A percentile compares a stretch with the other conserved stretches of the same genome.
These are phyloP conservation scores for Panaeolus cyanescens DNA, from an alignment of 768 basidiomycete species.

Conservation along the genomic window DNA sequence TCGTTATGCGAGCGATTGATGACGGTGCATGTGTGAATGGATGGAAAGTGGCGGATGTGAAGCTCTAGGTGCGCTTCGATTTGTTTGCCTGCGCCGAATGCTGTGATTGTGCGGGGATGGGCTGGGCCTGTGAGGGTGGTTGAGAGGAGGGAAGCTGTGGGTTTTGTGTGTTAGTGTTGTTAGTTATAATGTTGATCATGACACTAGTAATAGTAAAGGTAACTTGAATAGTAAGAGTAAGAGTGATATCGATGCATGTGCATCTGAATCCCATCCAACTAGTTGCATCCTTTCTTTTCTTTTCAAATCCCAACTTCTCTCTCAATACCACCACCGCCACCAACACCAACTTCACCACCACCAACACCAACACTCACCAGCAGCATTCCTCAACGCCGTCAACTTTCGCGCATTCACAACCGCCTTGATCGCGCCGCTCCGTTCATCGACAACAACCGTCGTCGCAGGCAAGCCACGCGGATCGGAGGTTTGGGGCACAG, in stretches of 20 bases:
- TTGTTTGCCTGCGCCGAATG: slow-evolving; percentile 78
- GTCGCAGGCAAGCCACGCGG: slow-evolving; percentile 70
- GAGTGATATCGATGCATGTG: too few species aligned
- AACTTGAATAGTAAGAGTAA: neutral
- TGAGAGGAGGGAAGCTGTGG: slow-evolving; percentile 68
- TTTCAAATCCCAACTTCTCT: too few species aligned
- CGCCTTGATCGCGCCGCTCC: slow-evolving; percentile 67
- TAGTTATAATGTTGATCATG: neutral
- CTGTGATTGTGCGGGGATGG: slow-evolving; percentile 48
- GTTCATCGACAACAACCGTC: slow-evolving; percentile 76
- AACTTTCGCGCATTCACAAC: slow-evolving; percentile 77
- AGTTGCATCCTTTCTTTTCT: too few species aligned
- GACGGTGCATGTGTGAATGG: slow-evolving; percentile 55
- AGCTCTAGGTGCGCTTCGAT: slow-evolving; percentile 65
- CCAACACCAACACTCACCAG: slow-evolving; percentile 54
- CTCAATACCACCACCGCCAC: too few species aligned
- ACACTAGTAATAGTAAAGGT: slow-evolving; percentile 19
- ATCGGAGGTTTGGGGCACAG: slow-evolving; percentile 56
- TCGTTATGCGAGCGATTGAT: slow-evolving; percentile 60
- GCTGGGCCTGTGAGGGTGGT: slow-evolving; percentile 50
- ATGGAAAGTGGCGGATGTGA: slow-evolving; percentile 57
- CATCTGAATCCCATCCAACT: too few species aligned
- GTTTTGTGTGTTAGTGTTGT: too few species aligned
- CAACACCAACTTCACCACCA: too few species aligned
- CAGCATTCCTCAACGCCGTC: slow-evolving; percentile 83